phyloP scores from a whole-genome alignment of 345 rosid species.

The Schrenkiella parvula region DNA sequence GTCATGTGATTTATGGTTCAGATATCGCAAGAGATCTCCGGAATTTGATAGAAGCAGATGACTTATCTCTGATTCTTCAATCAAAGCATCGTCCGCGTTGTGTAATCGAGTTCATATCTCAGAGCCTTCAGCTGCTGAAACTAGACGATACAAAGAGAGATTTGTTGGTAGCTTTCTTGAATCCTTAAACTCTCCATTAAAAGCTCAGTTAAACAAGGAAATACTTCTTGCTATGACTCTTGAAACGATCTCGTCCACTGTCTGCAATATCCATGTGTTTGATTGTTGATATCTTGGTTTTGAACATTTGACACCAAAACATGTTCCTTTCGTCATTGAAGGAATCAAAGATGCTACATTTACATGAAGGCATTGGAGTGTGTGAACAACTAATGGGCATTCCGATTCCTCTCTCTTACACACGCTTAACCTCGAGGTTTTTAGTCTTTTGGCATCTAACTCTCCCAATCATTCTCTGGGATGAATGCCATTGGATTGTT shows the following conservation, averaged over 20 bases:
- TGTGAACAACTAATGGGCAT: constrained; percentile 83
- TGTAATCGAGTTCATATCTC: constrained; percentile 75
- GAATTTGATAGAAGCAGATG: constrained; percentile 68
- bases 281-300: no score
- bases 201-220: not conserved
- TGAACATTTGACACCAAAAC: not conserved
- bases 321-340: constrained; percentile 15
- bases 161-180: constrained; percentile 49
- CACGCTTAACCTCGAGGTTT: constrained; percentile 90
- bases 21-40: constrained; percentile 62
- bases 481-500: constrained; percentile 95
- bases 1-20: constrained; percentile 75
- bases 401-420: constrained; percentile 88
- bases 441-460: constrained; percentile 93
- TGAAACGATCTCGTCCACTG: not conserved
- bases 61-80: constrained; percentile 58
- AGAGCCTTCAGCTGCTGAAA: constrained; percentile 55
- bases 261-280: not conserved
- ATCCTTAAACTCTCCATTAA: not conserved
- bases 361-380: constrained; percentile 79
- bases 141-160: constrained; percentile 59
- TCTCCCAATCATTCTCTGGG: constrained; percentile 91
- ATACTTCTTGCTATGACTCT: not conserved
- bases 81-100: constrained; percentile 84
- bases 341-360: constrained; percentile 70